Conservation (phyloP, 495 filamentous ascomycete genomes). For the Talaromyces liani region DNA sequence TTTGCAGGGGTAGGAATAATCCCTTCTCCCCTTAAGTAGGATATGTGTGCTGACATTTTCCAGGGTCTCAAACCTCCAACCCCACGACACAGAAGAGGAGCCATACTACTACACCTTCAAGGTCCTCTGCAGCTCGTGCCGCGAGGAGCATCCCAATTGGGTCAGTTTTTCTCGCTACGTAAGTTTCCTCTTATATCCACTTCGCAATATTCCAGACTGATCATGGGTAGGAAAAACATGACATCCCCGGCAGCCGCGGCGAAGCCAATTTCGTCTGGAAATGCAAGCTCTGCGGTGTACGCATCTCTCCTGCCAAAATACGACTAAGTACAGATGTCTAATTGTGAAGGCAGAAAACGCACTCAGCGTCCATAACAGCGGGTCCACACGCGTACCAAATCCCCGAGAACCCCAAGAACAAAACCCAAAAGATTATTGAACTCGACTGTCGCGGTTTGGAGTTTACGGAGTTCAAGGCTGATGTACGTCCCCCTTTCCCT, state of each 20-base stretch:
- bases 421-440: slow-evolving; percentile 68
- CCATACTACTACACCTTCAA: slow-evolving; percentile 96
- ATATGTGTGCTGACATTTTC: too few relatives aligned
- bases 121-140: slow-evolving; percentile 92
- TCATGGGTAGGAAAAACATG: slow-evolving; percentile 63
- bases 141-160: slow-evolving; percentile 82
- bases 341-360: slow-evolving; percentile 42
- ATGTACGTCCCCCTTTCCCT: slow-evolving; percentile 40
- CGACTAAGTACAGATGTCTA: too few relatives aligned
- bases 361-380: slow-evolving; percentile 62
- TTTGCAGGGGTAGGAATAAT: too few relatives aligned
- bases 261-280: slow-evolving; percentile 70
- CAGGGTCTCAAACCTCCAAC: slow-evolving; percentile 84
- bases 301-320: slow-evolving; percentile 14
- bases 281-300: slow-evolving; percentile 84
- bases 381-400: slow-evolving; percentile 63
- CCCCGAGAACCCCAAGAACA: slow-evolving; percentile 53
- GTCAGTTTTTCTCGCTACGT: slow-evolving; percentile 87
- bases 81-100: slow-evolving; percentile 67
- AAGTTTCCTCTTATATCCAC: slow-evolving; percentile 22
- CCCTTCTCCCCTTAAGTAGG: too few relatives aligned
- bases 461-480: slow-evolving; percentile 81
- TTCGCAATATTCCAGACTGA: neutral
- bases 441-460: slow-evolving; percentile 93
- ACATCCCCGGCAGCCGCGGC: slow-evolving; percentile 82